A percentile compares a stretch with the other conserved stretches of the same genome.
Evolutionary conservation across 768 basidiomycete species (phyloP).

Genomic region (Lentinula sp.): DNA sequence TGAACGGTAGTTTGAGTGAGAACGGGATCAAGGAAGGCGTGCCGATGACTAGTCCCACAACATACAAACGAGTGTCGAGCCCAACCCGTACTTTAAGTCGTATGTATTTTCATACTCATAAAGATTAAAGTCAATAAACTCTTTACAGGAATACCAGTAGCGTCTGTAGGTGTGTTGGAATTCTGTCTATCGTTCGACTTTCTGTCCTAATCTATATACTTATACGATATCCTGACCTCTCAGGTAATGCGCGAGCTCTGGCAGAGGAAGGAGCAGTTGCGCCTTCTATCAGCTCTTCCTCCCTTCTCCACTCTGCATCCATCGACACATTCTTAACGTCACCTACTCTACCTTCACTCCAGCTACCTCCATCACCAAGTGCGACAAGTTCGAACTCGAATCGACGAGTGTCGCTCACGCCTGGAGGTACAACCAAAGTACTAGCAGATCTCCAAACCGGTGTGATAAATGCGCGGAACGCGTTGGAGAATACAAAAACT

Average conservation of each 20-base stretch:
- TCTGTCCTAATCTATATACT: slow-evolving; percentile 15
- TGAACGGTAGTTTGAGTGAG: slow-evolving; percentile 27
- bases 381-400: slow-evolving; percentile 14
- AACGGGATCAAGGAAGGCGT: slow-evolving; percentile 71
- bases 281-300: slow-evolving; percentile 15
- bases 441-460: slow-evolving; percentile 84
- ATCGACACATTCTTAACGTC: slow-evolving; percentile 26
- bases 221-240: slow-evolving; percentile 17
- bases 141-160: slow-evolving; percentile 62
- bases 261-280: slow-evolving; percentile 62
- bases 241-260: slow-evolving; percentile 80
- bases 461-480: slow-evolving; percentile 70
- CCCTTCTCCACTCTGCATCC: slow-evolving; percentile 11
- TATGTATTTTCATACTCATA: slow-evolving; percentile 30
- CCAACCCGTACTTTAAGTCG: slow-evolving; percentile 77
- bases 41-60: slow-evolving; percentile 41
- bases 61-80: slow-evolving; percentile 53
- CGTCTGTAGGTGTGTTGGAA: slow-evolving; percentile 62
- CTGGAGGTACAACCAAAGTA: slow-evolving; percentile 82
- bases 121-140: slow-evolving; percentile 10
- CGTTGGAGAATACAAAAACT: slow-evolving; percentile 80
- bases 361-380: slow-evolving; percentile 45
- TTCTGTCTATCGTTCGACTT: slow-evolving; percentile 1
- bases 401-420: slow-evolving; percentile 55
- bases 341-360: slow-evolving; percentile 22